Evolutionary conservation across 306 rosid genomes (phyloP), one percentile per base, ranked within the genome.

Genomic region (Glycine soja): DNA sequence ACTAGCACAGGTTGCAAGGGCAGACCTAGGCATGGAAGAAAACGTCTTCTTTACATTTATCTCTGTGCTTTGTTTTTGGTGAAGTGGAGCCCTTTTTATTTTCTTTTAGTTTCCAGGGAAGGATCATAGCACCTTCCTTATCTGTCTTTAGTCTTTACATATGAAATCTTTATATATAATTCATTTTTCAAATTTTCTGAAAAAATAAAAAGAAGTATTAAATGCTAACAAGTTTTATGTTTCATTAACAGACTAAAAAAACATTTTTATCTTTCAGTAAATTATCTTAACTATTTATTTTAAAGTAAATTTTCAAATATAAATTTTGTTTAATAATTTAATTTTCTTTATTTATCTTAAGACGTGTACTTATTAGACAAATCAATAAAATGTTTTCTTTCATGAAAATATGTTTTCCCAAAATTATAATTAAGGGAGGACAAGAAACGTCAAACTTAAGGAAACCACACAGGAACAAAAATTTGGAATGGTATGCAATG

Each of bases 101-200:
- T 51, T 50, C 51, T 52, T 15, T 78, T 43, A 32, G 11, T 75
- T 51, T 38, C 10, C 15, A 6, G 1, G 61, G 84, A 80, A 84
- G 70, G 51, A 80, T 70, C 87, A 10, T 1, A 30, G 56, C 70
- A 75, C 65, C 82, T 84, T 84, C 87, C 72, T 80, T 36, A 48
- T 67, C 2, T 79, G 84, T 80, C 79, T 54, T 43, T 67, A 24
- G 30, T 24, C 30, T 24, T 24, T 24, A 72, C 67, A 1, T 79
- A 7, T 52, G 42, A 40, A 73, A 51, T 53, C 5, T 30, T 57
- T 24, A 24, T 79, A 45, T n/a, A 10, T 48, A 0, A 3, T 34
- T 50, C 9, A 3, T 32, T 63, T 38, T 11, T 5, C 42, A 6
- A 10, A 5, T 0, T 30, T 10, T 36, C 14, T 7, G 24, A 6